Conservation (phyloP, 2,329 filamentous ascomycete genomes). For the Rhynchosporium secalis region DNA sequence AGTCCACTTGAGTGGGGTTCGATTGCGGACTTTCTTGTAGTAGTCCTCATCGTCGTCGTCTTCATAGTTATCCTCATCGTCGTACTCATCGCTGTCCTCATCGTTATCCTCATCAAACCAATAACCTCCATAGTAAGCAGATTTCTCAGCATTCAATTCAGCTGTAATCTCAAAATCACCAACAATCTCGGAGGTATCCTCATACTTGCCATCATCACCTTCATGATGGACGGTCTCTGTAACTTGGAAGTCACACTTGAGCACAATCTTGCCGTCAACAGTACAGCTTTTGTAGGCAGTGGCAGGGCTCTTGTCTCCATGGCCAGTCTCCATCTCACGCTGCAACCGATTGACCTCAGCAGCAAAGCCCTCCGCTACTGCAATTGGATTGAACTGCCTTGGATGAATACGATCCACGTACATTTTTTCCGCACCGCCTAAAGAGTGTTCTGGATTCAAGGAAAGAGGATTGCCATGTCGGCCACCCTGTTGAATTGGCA, state of each 20-base stretch:
- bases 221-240: background rate
- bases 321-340: background rate
- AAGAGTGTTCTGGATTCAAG: background rate
- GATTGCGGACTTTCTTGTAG: background rate
- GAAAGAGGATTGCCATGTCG: background rate
- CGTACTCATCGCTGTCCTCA: background rate
- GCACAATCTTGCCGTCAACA: too few relatives aligned
- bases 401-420: slow-evolving; percentile 9
- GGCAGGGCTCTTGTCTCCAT: background rate
- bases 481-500: background rate
- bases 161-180: too few relatives aligned
- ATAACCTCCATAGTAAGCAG: too few relatives aligned
- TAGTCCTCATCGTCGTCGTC: background rate
- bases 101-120: background rate
- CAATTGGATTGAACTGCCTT: background rate
- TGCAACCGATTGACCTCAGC: background rate
- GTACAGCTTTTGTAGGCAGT: background rate
- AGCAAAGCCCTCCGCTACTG: background rate
- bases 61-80: background rate
- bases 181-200: too few relatives aligned
- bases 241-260: background rate
- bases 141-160: too few relatives aligned
- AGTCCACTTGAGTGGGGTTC: slow-evolving; percentile 1
- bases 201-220: too few relatives aligned
- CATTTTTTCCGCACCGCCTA: background rate